Base-by-base conservation (phyloP, 2,329 filamentous ascomycete genomes). In the Elsinoe necatrix region DNA sequence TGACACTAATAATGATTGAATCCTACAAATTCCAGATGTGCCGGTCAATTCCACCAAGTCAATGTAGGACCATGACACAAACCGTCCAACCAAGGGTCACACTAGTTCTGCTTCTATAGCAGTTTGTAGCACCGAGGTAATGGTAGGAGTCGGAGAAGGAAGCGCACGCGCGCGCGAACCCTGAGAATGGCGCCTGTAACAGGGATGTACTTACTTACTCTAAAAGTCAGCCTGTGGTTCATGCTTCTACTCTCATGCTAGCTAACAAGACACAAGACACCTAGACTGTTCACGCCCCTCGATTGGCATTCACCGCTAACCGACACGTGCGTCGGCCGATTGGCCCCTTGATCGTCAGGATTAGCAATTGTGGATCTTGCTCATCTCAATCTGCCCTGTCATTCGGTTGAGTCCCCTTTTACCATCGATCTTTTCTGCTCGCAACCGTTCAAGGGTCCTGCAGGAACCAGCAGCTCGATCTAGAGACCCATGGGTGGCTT, bases 331-430 rank as follows among this genome's bases (percentile, higher is more conserved):
- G 21, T 7, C 41, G 18, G 41, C 41, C 20, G 41, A 43, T 43
- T 43, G 41, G 41, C 23, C 16, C 16, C 18, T 23, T 43, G 18
- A 43, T 16, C 3, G 8, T 11, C 9, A 21, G 12, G 14, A 37
- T 37, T 14, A 11, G 5, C 34, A 43, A 43, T 14, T 23, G 41
- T 43, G 41, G 41, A 45, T 45, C 41, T 23, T 37, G 34, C 41
- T 45, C 41, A 45, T 45, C 41, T 45, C 41, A 23, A 37, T 45
- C 25, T 12, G 2, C 41, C 41, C 41, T 45, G 25, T 23, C 21
- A 25, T 45, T 45, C 18, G 41, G 41, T 45, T 45, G 41, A 45
- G 23, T 42, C 41, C 23, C 41, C 41, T 45, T 45, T 45, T 25
- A 12, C 20, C 21, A 45, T 25, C 20, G 41, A 45, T 45, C 41